These are phyloP conservation scores for Pestalotiopsis sp. DNA, from an alignment of 2,329 filamentous ascomycete genomes.

Conservation along the genomic window DNA sequence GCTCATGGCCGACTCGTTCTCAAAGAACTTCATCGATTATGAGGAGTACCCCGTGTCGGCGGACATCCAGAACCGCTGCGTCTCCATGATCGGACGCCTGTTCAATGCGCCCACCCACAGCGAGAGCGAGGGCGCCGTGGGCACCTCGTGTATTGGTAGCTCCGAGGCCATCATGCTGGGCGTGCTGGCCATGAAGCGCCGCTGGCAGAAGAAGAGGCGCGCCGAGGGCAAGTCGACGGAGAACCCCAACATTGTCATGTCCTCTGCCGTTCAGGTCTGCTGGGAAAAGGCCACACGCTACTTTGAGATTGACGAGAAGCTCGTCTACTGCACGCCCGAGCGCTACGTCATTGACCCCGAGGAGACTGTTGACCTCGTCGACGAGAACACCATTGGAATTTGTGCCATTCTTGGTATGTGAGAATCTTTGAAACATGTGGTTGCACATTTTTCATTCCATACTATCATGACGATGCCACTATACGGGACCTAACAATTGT, in stretches of 20 bases:
- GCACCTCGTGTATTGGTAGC: constrained; percentile 86
- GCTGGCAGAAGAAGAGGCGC: constrained; percentile 85
- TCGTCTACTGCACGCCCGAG: constrained; percentile 64
- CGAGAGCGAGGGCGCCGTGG: constrained; percentile 67
- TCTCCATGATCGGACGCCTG: constrained; percentile 86
- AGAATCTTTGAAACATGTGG: background rate
- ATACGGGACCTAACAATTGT: background rate
- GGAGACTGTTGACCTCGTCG: constrained; percentile 61
- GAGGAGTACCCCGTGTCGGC: constrained; percentile 82
- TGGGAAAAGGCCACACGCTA: constrained; percentile 93
- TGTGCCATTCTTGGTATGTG: constrained; percentile 82
- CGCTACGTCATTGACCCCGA: constrained; percentile 67
- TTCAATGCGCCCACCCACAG: constrained; percentile 74
- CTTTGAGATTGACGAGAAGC: constrained; percentile 92
- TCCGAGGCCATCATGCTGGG: constrained; percentile 87
- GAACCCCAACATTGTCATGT: constrained; percentile 92
- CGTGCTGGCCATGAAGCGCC: constrained; percentile 91
- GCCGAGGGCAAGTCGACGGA: constrained; percentile 81
- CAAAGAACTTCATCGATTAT: constrained; percentile 95
- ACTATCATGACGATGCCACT: background rate
- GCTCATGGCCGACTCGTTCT: constrained; percentile 89
- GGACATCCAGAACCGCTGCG: constrained; percentile 89
- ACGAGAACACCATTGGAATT: constrained; percentile 84
- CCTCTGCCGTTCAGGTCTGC: constrained; percentile 92
- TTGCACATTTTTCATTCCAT: no score